Percentiles rank a stretch among this genome's conserved stretches.
Evolutionary conservation across 202 grass and related monocot genomes (phyloP).

Genomic region (Digitaria exilis): DNA sequence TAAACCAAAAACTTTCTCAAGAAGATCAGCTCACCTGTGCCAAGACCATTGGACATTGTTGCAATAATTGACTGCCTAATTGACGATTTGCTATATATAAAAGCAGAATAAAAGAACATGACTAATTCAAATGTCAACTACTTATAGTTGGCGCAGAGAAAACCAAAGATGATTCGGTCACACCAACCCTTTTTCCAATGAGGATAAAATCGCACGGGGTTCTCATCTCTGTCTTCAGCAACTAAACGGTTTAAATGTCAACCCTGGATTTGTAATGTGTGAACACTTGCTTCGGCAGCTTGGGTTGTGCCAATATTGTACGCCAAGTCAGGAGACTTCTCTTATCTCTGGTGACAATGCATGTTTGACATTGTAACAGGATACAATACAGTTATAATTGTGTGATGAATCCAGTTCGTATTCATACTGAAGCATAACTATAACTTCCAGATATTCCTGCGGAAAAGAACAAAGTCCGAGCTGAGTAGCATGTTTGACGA

Average conservation of each 20-base stretch:
- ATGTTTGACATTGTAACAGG: conserved; percentile 45
- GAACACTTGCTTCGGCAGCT: conserved; percentile 42
- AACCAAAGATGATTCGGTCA: conserved; percentile 39
- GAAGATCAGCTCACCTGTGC: conserved; percentile 12
- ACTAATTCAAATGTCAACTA: conserved; percentile 60
- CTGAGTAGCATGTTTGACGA: conserved; percentile 7
- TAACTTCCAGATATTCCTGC: not conserved
- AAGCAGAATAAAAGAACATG: conserved; percentile 7
- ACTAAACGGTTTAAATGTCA: conserved; percentile 31
- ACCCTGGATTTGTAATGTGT: conserved; percentile 29
- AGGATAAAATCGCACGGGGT: conserved; percentile 24
- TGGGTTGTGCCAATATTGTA: conserved; percentile 37
- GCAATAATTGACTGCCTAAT: conserved; percentile 20
- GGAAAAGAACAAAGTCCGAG: conserved; percentile 15
- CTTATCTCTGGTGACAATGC: conserved; percentile 35
- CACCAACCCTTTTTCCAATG: conserved; percentile 8
- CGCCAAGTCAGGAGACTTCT: conserved; percentile 26
- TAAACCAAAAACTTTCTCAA: conserved; percentile 38
- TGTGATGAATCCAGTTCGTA: conserved; percentile 12
- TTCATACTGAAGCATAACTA: conserved; percentile 34
- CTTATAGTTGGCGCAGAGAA: conserved; percentile 27
- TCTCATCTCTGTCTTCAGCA: conserved; percentile 25
- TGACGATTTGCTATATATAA: not conserved
- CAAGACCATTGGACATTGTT: not conserved
- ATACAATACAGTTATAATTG: conserved; percentile 27